Base-by-base conservation (phyloP, 768 basidiomycete genomes). In the Panus rudis region DNA sequence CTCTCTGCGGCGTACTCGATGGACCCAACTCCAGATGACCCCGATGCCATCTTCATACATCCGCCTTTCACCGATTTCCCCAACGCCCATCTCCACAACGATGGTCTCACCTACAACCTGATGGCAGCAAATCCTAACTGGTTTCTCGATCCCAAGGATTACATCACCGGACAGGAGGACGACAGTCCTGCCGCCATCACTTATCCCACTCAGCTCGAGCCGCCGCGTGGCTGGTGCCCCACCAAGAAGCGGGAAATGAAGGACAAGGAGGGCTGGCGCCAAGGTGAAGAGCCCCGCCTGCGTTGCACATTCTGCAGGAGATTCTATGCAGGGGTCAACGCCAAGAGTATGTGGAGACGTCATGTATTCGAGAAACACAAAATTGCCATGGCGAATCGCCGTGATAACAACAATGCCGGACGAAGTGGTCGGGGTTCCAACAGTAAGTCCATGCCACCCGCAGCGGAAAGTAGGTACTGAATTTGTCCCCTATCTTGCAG, bases 351-450 rank as follows among this genome's bases (percentile, higher is more conserved):
- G 87, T 91, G 87, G 87, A 68, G 87, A 46, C 72, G 87, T 37
- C 87, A 91, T 60, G 87, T 91, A 23, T 88, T 83, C 49, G 88
- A 91, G 63, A 89, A 90, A 57, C 87, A 91, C 60, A 89, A 87
- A 63, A 85, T 91, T 55, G 84, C 87, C 28, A 90, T 91, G 88
- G 73, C 85, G 27, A 91, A 91, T 54, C 73, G 88, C 24, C 78
- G 88, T 41, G 88, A 87, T 50, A 78, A 71, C 39, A 67, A 67
- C 37, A n/a, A n/a, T n/a, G n/a, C n/a, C n/a, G 73, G 72, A 46
- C 74, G 84, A 25, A 58, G 59, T 43, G 60, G 79, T 24, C 75
- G 84, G 31, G 70, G 72, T 14, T 71, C 79, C 37, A 79, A 75
- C 49, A 83, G 84, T 86, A 63, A 47, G 84, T 67, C 19, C 37